Evolutionary conservation across 139 green algal species (phyloP).

Genomic region (Chlamydomonas incerta): DNA sequence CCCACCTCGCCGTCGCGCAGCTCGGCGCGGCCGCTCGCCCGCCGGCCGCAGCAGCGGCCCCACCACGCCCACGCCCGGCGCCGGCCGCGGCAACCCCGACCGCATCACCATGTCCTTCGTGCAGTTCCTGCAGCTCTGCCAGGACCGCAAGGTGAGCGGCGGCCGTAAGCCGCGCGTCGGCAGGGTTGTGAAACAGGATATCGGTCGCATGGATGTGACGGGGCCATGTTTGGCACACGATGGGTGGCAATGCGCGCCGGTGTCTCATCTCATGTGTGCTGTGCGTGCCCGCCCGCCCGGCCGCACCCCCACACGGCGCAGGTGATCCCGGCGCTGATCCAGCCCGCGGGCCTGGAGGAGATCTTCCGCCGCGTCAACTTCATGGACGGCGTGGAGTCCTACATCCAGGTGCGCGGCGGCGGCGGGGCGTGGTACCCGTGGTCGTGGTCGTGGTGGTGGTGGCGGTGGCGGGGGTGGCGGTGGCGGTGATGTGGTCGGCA

Average conservation of each 20-base stretch:
- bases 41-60: not conserved
- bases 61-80: not conserved
- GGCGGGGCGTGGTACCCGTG: too few relatives aligned
- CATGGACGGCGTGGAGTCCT: slow-evolving; percentile 30
- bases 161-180: not conserved
- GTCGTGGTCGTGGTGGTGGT: too few relatives aligned
- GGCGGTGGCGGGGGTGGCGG: too few relatives aligned
- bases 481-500: too few relatives aligned
- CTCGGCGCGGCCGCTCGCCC: not conserved
- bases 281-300: too few relatives aligned
- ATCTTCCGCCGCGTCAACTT: slow-evolving; percentile 55
- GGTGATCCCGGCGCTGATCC: slow-evolving; percentile 59
- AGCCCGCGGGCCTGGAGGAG: slow-evolving; percentile 60
- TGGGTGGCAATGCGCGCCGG: too few relatives aligned
- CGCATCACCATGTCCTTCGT: slow-evolving; percentile 51
- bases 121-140: slow-evolving; percentile 52
- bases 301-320: too few relatives aligned
- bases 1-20: not conserved
- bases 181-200: too few relatives aligned
- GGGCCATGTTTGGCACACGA: too few relatives aligned
- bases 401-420: slow-evolving; percentile 20
- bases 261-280: too few relatives aligned
- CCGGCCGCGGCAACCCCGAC: not conserved
- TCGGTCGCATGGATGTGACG: too few relatives aligned
- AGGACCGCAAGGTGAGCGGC: slow-evolving; percentile 27